A percentile compares a stretch with the other conserved stretches of the same genome.
Evolutionary conservation across 2,329 filamentous ascomycete genomes (phyloP).

Genomic region (Colletotrichum sojae): DNA sequence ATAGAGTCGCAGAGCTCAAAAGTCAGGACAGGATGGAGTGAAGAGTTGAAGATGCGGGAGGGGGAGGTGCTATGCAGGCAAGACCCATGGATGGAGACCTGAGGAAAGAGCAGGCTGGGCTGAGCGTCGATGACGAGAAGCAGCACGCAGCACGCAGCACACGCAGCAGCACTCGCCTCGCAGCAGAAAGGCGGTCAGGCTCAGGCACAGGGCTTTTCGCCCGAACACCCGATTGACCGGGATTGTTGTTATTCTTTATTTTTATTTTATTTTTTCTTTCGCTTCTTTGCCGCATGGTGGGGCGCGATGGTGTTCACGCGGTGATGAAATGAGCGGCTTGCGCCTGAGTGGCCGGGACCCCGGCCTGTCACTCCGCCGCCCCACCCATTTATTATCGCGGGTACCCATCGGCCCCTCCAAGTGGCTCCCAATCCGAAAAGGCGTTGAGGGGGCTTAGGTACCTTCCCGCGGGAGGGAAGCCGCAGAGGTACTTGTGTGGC

Average conservation of each 20-base stretch:
- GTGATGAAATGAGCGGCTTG: constrained; percentile 39
- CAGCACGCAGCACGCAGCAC: not conserved
- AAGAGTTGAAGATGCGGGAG: constrained; percentile 19
- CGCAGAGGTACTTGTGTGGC: constrained; percentile 7
- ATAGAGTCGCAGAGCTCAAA: not conserved
- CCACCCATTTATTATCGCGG: not conserved
- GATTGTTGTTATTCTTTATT: constrained; percentile 6
- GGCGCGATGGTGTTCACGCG: constrained; percentile 32
- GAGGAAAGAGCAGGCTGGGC: not conserved
- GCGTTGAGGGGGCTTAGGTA: not conserved
- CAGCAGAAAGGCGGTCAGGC: constrained; percentile 32
- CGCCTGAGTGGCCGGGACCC: constrained; percentile 29
- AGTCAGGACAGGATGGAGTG: constrained; percentile 19
- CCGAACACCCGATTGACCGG: constrained; percentile 5
- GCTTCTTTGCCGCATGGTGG: not conserved
- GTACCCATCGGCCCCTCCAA: constrained; percentile 6
- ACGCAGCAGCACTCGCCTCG: no score
- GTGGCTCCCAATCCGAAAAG: not conserved
- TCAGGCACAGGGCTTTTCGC: not conserved
- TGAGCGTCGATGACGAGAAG: constrained; percentile 21
- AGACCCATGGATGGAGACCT: constrained; percentile 35
- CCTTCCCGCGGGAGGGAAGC: no score
- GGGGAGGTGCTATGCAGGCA: constrained; percentile 23
- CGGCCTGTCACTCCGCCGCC: constrained; percentile 11
- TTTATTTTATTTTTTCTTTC: not conserved